Evolutionary conservation across 441 rosid genomes (phyloP).

Genomic region (Sinapis alba): DNA sequence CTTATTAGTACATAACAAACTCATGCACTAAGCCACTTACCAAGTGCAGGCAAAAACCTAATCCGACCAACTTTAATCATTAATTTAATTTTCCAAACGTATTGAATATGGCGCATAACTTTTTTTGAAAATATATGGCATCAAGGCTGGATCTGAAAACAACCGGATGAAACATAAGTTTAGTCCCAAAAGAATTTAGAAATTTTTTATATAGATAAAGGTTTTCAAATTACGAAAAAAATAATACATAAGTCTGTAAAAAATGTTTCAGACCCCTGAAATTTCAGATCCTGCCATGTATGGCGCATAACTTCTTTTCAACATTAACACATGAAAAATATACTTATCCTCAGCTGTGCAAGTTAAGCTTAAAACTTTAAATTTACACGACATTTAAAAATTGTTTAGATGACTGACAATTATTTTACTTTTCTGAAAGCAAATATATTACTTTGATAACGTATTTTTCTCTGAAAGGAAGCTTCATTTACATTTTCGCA

Average conservation of each 20-base stretch:
- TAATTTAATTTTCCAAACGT: background rate
- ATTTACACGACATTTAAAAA: background rate
- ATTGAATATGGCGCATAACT: background rate
- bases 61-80: background rate
- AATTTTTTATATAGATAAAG: too few relatives aligned
- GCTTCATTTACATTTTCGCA: background rate
- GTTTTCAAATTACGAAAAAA: too few relatives aligned
- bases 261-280: too few relatives aligned
- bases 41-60: background rate
- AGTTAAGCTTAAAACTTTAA: background rate
- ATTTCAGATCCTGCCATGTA: too few relatives aligned
- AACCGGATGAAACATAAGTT: too few relatives aligned
- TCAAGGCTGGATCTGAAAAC: too few relatives aligned
- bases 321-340: background rate
- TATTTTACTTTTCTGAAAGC: constrained; percentile 14
- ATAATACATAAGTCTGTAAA: too few relatives aligned
- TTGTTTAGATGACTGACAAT: background rate
- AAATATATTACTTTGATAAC: constrained; percentile 5
- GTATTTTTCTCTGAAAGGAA: constrained; percentile 16
- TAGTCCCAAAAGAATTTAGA: too few relatives aligned
- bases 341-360: background rate
- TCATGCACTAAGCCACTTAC: background rate
- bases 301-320: background rate
- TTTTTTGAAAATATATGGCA: too few relatives aligned
- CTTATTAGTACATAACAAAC: background rate